These are phyloP conservation scores for Murraya paniculata DNA, from an alignment of 345 rosid genomes.

Conservation along the genomic window DNA sequence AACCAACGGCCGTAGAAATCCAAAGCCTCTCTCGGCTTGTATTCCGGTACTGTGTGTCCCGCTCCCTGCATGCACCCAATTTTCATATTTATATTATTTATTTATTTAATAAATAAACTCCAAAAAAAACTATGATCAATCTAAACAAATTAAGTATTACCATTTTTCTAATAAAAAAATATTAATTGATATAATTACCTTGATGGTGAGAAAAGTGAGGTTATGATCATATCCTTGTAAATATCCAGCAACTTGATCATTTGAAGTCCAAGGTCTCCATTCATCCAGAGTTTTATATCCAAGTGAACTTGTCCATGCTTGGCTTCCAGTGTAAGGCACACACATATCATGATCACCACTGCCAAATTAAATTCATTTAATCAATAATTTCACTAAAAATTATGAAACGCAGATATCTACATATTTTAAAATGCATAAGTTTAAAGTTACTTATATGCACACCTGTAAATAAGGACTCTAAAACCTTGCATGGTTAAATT, in stretches of 20 bases:
- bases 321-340: constrained; percentile 50
- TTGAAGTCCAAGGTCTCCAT: constrained; percentile 48
- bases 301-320: constrained; percentile 56
- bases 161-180: too few species aligned
- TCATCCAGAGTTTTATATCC: constrained; percentile 35
- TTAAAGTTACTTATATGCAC: too few species aligned
- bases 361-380: constrained; percentile 6
- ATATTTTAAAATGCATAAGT: too few species aligned
- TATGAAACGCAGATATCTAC: too few species aligned
- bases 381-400: not conserved
- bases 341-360: constrained; percentile 63
- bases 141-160: too few species aligned
- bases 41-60: constrained; percentile 63
- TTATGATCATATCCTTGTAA: constrained; percentile 51
- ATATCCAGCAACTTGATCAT: constrained; percentile 47
- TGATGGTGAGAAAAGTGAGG: constrained; percentile 52
- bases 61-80: constrained; percentile 43
- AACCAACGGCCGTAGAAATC: constrained; percentile 43
- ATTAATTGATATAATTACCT: constrained; percentile 11
- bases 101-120: too few species aligned
- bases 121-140: too few species aligned
- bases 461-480: constrained; percentile 61
- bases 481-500: constrained; percentile 42
- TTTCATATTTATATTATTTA: too few species aligned
- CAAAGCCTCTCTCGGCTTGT: constrained; percentile 52